phyloP scores from a whole-genome alignment of 129 eudicot genomes.

The sunflower (Helianthus annuus) region DNA sequence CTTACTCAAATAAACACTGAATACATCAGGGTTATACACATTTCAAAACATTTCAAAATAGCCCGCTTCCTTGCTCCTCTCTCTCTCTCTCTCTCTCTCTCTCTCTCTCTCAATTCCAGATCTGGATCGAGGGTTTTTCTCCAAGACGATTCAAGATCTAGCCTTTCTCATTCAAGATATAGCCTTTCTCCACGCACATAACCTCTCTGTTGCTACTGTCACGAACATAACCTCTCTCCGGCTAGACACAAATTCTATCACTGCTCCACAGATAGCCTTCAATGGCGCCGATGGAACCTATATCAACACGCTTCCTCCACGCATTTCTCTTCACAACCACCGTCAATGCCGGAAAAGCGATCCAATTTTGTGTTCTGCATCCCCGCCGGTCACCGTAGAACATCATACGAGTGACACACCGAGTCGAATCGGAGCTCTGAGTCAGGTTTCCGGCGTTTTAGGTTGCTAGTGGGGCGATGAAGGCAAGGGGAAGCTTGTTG shows the following conservation, averaged over 20 bases:
- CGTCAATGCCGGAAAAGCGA: conserved; percentile 7
- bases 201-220: conserved; percentile 21
- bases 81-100: too few species aligned
- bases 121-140: too few species aligned
- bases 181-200: too few species aligned
- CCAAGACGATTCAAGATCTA: too few species aligned
- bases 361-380: conserved; percentile 26
- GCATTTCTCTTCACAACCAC: conserved; percentile 23
- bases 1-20: too few species aligned
- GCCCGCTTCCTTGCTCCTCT: too few species aligned
- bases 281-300: background rate
- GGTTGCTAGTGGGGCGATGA: conserved; percentile 99
- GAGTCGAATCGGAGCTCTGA: conserved; percentile 63
- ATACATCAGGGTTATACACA: too few species aligned
- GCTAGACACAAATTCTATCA: conserved; percentile 34
- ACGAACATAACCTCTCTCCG: conserved; percentile 42
- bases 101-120: too few species aligned
- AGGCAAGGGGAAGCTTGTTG: conserved; percentile 97
- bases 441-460: conserved; percentile 86
- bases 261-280: conserved; percentile 25
- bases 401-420: conserved; percentile 28
- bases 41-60: too few species aligned
- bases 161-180: too few species aligned
- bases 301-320: background rate
- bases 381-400: conserved; percentile 26